These are phyloP conservation scores for Mortierella sp. DNA, from an alignment of 371 early-diverging fungal species.

Conservation along the genomic window DNA sequence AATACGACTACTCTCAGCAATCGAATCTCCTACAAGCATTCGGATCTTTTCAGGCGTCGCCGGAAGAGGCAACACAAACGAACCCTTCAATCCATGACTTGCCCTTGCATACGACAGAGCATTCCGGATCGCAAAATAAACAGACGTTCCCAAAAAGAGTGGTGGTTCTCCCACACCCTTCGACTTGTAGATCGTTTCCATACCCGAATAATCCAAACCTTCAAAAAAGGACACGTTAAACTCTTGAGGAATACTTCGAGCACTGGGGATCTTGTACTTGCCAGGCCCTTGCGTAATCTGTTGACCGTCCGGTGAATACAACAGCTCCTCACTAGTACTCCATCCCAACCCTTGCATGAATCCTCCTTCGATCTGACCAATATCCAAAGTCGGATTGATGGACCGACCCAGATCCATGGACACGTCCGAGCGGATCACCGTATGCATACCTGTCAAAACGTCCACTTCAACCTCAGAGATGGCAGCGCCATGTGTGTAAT, in stretches of 20 bases:
- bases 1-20: constrained; percentile 27
- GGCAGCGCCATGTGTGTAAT: constrained; percentile 76
- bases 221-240: constrained; percentile 67
- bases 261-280: constrained; percentile 78
- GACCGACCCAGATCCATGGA: constrained; percentile 75
- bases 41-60: constrained; percentile 74
- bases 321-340: constrained; percentile 75
- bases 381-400: constrained; percentile 75
- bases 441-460: constrained; percentile 74
- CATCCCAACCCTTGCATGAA: constrained; percentile 78
- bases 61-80: constrained; percentile 64
- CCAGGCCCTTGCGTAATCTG: constrained; percentile 76
- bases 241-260: constrained; percentile 73
- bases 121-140: constrained; percentile 73
- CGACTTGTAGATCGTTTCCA: constrained; percentile 70
- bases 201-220: constrained; percentile 56
- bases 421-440: constrained; percentile 67
- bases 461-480: constrained; percentile 78
- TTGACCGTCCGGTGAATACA: constrained; percentile 65
- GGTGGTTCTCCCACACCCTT: constrained; percentile 88
- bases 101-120: constrained; percentile 65
- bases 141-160: constrained; percentile 73
- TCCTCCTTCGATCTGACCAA: constrained; percentile 84
- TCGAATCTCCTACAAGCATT: constrained; percentile 62
- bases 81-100: constrained; percentile 36